Evolutionary conservation across 2,329 filamentous ascomycete species (phyloP), one percentile per base, ranked within the genome.

Genomic region (Diaporthe helianthi): DNA sequence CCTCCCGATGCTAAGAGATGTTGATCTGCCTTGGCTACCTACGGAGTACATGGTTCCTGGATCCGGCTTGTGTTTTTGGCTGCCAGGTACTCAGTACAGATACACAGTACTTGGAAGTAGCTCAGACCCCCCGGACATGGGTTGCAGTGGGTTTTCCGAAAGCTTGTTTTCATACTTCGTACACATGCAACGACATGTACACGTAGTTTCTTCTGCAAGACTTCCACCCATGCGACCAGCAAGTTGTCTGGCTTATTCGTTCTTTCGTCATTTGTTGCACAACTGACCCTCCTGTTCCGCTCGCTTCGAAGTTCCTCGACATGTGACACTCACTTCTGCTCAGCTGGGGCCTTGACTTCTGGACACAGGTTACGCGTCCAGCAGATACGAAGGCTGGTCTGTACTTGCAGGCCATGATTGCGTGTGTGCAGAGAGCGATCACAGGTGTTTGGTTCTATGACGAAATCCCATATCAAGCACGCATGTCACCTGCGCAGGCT

Each of bases 161-260:
- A 68, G 66, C 66, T 68, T 68, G 66, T 64, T 69, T 65, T 52
- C 38, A 58, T n/a, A n/a, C 13, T 38, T 17, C 13, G n/a, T n/a
- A n/a, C n/a, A n/a, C n/a, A n/a, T n/a, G n/a, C n/a, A n/a, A 36
- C 67, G 12, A 55, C 36, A 24, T 24, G 29, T 12, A 6, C 19
- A 33, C 17, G 29, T n/a, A 33, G 41, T 31, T 22, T 17, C 49
- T 46, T 31, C 49, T 19, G 44, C 51, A 47, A 41, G 38, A 66
- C 38, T 33, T 13, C 13, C 7, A 22, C n/a, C 15, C 24, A 53
- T 44, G 31, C 17, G 7, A 29, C 17, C 29, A 13, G 29, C 24
- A 22, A 29, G 19, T n/a, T 55, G 17, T 33, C 38, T 55, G 64
- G 38, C 49, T 44, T 51, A 38, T 26, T 55, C 33, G 19, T 46